Percentiles rank a stretch among this genome's conserved stretches.
Evolutionary conservation across 768 basidiomycete genomes (phyloP).

Genomic region (Boletus bicolor): DNA sequence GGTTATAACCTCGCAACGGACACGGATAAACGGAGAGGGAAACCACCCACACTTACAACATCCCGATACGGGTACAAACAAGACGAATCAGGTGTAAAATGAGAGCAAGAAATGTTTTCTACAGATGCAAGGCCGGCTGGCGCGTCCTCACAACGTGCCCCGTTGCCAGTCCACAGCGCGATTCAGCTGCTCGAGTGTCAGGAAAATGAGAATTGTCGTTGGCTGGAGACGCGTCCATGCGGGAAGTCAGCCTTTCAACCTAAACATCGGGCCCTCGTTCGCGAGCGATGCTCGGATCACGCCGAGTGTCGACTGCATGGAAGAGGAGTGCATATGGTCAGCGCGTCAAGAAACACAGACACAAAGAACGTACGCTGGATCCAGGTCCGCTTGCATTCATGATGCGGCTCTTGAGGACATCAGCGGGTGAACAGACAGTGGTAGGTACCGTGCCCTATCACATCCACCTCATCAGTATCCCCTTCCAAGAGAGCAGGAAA

Average conservation of each 20-base stretch:
- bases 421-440: conserved; percentile 85
- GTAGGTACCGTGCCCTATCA: conserved; percentile 81
- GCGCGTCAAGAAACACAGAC: not conserved
- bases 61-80: not conserved
- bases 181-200: conserved; percentile 81
- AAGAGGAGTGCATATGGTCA: not conserved
- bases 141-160: conserved; percentile 8
- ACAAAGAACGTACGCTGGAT: conserved; percentile 51
- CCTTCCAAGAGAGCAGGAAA: too few relatives aligned
- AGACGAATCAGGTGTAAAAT: not conserved
- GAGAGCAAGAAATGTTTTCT: not conserved
- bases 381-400: conserved; percentile 88
- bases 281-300: conserved; percentile 67
- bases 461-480: conserved; percentile 1
- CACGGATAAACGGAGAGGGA: not conserved
- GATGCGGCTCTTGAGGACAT: conserved; percentile 85
- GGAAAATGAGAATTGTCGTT: conserved; percentile 83
- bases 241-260: conserved; percentile 91
- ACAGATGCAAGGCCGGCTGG: not conserved
- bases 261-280: conserved; percentile 81
- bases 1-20: not conserved
- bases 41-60: not conserved
- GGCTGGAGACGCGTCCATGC: conserved; percentile 85
- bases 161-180: conserved; percentile 63
- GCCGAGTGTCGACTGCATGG: conserved; percentile 59